Evolutionary conservation across 2,329 filamentous ascomycete species (phyloP), one percentile per base, ranked within the genome.

Genomic region (Calcarisporium arbuscula): DNA sequence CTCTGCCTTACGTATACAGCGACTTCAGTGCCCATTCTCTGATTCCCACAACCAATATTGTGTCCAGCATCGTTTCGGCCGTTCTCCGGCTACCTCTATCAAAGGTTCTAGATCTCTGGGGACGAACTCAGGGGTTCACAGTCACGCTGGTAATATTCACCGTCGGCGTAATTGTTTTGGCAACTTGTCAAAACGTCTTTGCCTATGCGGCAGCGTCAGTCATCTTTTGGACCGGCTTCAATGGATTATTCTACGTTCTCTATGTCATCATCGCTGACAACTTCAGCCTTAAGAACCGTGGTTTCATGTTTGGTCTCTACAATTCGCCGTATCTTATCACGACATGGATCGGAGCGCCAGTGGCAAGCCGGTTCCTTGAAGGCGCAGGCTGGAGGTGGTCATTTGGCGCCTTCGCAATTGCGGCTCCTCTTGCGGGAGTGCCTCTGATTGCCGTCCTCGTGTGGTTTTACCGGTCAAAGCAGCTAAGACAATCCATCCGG

Each of bases 241-340:
- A 68, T 8, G 79, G 77, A 18, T 60, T 82, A 32, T 70, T 70
- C 35, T 82, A 80, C 46, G 65, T 69, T n/a, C 61, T 81, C 17
- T 69, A 73, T 39, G 72, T 85, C 12, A 74, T 84, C 47, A 74
- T 78, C 32, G 76, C 80, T 21, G 80, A 85, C 49, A 78, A 74
- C 3, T 78, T 54, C 7, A 49, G 41, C 28, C 46, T 64, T 5
- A 47, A 43, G 31, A 64, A 62, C 28, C 54, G 61, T 48, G 60
- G 54, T 6, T 32, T 65, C 8, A 56, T 55, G 6, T 64, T 56
- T 25, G 58, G 54, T 15, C 56, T 66, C 21, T 61, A 61, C 19
- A 58, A 56, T 10, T 57, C 60, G 2, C 61, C 65, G 1, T 66
- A 62, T 43, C 58, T 70, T 53, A 77, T 63, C 28, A 69, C 62